Conservation (phyloP, 1,139 yeast genomes). For the Taphrina communis region DNA sequence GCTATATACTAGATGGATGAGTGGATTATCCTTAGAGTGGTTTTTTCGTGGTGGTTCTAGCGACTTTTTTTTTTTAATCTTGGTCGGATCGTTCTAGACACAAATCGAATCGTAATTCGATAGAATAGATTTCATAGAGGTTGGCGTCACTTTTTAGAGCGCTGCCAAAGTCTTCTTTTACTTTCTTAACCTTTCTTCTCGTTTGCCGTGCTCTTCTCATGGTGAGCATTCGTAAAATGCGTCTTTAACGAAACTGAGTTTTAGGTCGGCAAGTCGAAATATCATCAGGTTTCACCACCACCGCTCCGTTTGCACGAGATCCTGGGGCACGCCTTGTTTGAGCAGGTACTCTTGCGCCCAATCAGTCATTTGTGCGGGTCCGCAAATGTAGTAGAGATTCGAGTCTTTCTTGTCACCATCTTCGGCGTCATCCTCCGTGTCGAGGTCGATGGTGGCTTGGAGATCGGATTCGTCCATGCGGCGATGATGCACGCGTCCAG, state of each 20-base stretch:
- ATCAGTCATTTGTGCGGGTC: slow-evolving; percentile 40
- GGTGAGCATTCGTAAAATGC: no score
- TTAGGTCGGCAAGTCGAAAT: no score
- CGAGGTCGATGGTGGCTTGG: slow-evolving; percentile 10
- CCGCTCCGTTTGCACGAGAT: slow-evolving; percentile 36
- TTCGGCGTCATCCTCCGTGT: background rate
- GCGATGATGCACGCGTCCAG: slow-evolving; percentile 18
- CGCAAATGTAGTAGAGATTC: slow-evolving; percentile 35
- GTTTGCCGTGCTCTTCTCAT: background rate
- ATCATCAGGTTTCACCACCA: slow-evolving; percentile 23
- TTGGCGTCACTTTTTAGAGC: no score
- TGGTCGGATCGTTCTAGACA: no score
- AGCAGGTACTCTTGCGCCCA: slow-evolving; percentile 29
- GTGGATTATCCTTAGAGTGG: background rate
- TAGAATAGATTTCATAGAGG: no score
- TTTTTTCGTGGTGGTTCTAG: background rate
- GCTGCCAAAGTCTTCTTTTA: no score
- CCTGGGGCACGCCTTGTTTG: slow-evolving; percentile 29
- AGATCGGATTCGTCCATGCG: slow-evolving; percentile 32
- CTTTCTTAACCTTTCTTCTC: no score
- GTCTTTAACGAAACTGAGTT: no score
- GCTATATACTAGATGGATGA: background rate
- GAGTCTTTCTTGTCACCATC: background rate
- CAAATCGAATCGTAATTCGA: background rate
- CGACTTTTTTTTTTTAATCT: background rate